These are phyloP conservation scores for Raddia distichophylla DNA, from an alignment of 176 grass and related monocot genomes.

Conservation along the genomic window DNA sequence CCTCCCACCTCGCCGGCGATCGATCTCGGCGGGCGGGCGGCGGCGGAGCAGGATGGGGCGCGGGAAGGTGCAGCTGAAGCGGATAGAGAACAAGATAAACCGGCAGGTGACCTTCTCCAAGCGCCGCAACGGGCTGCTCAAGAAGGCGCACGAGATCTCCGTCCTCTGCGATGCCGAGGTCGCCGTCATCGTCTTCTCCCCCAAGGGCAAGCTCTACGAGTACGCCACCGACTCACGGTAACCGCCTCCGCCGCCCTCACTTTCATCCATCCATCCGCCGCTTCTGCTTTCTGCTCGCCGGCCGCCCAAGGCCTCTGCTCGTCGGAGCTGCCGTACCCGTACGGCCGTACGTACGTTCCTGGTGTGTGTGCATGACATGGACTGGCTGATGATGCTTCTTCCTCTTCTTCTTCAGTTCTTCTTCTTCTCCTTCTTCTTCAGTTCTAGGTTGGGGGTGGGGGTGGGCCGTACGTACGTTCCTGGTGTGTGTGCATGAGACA, in stretches of 20 bases:
- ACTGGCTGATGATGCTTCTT: no score
- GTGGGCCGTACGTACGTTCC: no score
- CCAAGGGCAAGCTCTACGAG: conserved; percentile 85
- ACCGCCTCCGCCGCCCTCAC: no score
- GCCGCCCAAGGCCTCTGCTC: conserved; percentile 20
- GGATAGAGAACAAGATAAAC: conserved; percentile 93
- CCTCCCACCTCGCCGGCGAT: background rate
- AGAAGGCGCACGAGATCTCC: conserved; percentile 96
- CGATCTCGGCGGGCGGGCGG: background rate
- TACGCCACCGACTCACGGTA: conserved; percentile 58
- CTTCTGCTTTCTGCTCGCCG: background rate
- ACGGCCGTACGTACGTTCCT: no score
- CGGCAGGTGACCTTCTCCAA: conserved; percentile 85
- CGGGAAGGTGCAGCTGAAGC: conserved; percentile 84
- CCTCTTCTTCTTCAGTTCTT: no score
- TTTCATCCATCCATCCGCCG: background rate
- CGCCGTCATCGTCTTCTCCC: conserved; percentile 76
- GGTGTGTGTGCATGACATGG: no score
- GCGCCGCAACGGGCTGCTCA: conserved; percentile 67
- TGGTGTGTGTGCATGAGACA: no score
- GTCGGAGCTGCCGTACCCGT: no score
- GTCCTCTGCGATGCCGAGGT: conserved; percentile 79
- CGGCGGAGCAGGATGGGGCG: conserved; percentile 52
- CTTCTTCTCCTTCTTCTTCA: no score
- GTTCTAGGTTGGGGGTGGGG: no score